These are phyloP conservation scores for Exophiala sideris DNA, from an alignment of 2,329 filamentous ascomycete species.

Conservation along the genomic window DNA sequence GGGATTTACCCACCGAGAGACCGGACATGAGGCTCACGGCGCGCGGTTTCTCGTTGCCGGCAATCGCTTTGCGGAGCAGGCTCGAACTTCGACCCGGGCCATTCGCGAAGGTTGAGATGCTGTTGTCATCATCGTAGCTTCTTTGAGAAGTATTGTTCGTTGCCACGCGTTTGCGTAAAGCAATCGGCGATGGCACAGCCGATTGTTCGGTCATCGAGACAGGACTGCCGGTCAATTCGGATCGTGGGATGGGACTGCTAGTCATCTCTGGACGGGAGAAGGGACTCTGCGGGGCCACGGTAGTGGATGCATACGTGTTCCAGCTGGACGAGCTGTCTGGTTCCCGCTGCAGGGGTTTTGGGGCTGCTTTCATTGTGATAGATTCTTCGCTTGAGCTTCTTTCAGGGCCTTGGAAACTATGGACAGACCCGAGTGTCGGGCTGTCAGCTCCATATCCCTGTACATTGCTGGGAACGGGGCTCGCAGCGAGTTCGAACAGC, in stretches of 20 bases:
- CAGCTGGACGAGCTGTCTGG: constrained; percentile 52
- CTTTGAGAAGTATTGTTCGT: constrained; percentile 29
- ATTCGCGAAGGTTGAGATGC: constrained; percentile 28
- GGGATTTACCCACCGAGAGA: constrained; percentile 49
- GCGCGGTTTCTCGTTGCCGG: constrained; percentile 15
- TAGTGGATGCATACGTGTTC: constrained; percentile 59
- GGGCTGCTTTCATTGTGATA: constrained; percentile 1
- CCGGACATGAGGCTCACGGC: constrained; percentile 26
- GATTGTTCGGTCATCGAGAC: constrained; percentile 32
- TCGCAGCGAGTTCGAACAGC: constrained; percentile 4
- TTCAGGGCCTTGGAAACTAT: constrained; percentile 3
- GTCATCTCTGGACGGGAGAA: constrained; percentile 1
- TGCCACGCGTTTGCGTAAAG: constrained; percentile 37
- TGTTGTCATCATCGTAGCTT: constrained; percentile 35
- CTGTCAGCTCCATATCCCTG: constrained; percentile 17
- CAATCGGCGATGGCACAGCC: constrained; percentile 35
- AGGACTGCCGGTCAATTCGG: constrained; percentile 39
- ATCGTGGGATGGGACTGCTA: constrained; percentile 36
- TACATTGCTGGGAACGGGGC: constrained; percentile 14
- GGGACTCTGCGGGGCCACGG: constrained; percentile 31
- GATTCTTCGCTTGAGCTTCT: constrained; percentile 20
- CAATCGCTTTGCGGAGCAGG: constrained; percentile 22
- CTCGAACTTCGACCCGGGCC: constrained; percentile 21
- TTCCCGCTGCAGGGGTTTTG: constrained; percentile 21
- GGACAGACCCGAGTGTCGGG: constrained; percentile 18